Evolutionary conservation across 495 filamentous ascomycete genomes (phyloP).

Genomic region (Venustampulla echinocandica): DNA sequence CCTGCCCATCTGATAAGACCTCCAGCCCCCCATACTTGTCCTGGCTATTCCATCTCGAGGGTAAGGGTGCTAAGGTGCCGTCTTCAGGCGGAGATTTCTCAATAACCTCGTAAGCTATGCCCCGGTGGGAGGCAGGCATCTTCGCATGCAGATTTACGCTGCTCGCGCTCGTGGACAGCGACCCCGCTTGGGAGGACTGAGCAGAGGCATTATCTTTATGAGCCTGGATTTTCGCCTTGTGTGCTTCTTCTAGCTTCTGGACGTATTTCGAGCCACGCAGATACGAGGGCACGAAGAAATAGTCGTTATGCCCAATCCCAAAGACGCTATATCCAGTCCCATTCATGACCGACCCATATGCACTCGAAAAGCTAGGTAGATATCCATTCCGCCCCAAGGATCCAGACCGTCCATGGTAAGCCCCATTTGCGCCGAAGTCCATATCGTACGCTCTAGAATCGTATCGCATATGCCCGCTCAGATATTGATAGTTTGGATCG

Average conservation of each 20-base stretch:
- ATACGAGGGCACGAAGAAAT: conserved; percentile 76
- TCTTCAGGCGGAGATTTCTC: conserved; percentile 61
- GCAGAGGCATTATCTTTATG: conserved; percentile 37
- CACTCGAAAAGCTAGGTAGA: conserved; percentile 27
- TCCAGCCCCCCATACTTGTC: conserved; percentile 73
- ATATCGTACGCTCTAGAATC: conserved; percentile 29
- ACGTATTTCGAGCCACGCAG: conserved; percentile 70
- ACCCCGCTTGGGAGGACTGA: conserved; percentile 30
- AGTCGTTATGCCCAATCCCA: conserved; percentile 25
- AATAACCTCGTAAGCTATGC: conserved; percentile 78
- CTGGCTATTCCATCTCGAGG: conserved; percentile 70
- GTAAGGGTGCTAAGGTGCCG: conserved; percentile 56
- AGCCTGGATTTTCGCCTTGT: conserved; percentile 42
- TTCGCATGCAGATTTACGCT: conserved; percentile 52
- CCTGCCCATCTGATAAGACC: conserved; percentile 61
- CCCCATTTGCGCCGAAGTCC: conserved; percentile 23
- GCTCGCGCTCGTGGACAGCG: conserved; percentile 56
- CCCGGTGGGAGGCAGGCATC: conserved; percentile 65
- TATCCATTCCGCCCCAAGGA: conserved; percentile 34
- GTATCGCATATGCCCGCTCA: conserved; percentile 25
- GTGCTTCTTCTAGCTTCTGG: conserved; percentile 58
- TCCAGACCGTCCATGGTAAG: conserved; percentile 20
- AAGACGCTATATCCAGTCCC: conserved; percentile 13
- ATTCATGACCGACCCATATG: conserved; percentile 20
- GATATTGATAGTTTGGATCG: conserved; percentile 31